Conservation (phyloP, 139 green algal species). For the Chlorella sorokiniana region DNA sequence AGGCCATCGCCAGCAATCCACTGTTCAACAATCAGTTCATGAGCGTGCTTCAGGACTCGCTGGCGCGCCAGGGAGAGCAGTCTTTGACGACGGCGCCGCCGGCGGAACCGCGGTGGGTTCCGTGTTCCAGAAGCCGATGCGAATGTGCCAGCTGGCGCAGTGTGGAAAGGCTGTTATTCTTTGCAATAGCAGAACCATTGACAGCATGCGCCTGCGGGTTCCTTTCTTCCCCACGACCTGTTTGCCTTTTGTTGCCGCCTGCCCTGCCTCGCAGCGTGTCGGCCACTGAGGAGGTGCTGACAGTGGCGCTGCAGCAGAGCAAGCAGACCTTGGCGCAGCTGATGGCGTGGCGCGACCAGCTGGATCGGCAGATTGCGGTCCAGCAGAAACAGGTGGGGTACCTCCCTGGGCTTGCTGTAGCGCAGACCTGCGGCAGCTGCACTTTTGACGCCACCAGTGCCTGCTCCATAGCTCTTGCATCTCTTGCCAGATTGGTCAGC, state of each 20-base stretch:
- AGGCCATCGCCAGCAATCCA: slow-evolving; percentile 14
- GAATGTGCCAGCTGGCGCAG: not conserved
- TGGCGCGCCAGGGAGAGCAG: slow-evolving; percentile 37
- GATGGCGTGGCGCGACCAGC: slow-evolving; percentile 22
- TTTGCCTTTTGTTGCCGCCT: not conserved
- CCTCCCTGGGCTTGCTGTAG: not conserved
- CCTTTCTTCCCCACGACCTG: too few relatives aligned
- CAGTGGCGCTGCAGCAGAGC: slow-evolving; percentile 11
- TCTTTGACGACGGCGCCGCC: slow-evolving; percentile 18
- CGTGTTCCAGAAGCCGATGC: not conserved
- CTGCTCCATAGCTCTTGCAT: not conserved
- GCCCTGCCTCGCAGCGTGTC: not conserved
- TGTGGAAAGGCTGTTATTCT: too few relatives aligned
- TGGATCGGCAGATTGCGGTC: slow-evolving; percentile 19
- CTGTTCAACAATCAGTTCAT: slow-evolving; percentile 31
- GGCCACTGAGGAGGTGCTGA: slow-evolving; percentile 34
- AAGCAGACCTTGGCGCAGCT: slow-evolving; percentile 29
- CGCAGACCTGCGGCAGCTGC: not conserved
- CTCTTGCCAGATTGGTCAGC: too few relatives aligned
- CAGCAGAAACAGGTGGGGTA: slow-evolving; percentile 34
- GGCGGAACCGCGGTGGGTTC: slow-evolving; percentile 4
- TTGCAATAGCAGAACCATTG: not conserved
- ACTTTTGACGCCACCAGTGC: not conserved
- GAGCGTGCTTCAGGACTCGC: slow-evolving; percentile 13
- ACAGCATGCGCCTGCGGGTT: not conserved